These are phyloP conservation scores for Candida boidinii DNA, from an alignment of 805 yeast genomes.

Conservation along the genomic window DNA sequence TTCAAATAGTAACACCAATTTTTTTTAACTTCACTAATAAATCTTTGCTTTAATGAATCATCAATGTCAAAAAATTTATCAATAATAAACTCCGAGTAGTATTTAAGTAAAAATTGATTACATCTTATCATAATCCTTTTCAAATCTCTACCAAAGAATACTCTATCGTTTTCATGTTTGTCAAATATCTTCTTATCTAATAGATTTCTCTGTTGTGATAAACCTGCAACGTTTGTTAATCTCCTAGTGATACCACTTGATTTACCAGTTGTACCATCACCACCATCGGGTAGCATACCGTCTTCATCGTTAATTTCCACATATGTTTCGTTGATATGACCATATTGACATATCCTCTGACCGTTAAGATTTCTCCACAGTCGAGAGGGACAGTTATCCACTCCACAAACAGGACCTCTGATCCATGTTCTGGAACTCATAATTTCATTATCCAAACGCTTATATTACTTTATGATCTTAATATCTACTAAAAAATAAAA, in stretches of 20 bases:
- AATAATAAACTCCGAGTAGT: neutral
- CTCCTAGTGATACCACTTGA: constrained; percentile 42
- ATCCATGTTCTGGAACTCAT: too few species aligned
- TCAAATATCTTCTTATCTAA: neutral
- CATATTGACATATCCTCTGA: constrained; percentile 75
- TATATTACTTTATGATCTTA: too few species aligned
- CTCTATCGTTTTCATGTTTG: neutral
- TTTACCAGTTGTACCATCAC: constrained; percentile 42
- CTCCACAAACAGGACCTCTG: constrained; percentile 81
- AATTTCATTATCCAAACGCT: too few species aligned
- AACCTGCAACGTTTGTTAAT: constrained; percentile 37
- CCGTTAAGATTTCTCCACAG: constrained; percentile 73
- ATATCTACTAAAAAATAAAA: too few species aligned
- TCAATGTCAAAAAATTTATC: neutral
- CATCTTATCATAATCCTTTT: constrained; percentile 11
- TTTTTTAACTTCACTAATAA: too few species aligned
- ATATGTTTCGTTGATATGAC: constrained; percentile 81
- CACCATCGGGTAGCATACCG: constrained; percentile 58
- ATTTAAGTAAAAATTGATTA: neutral
- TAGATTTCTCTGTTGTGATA: constrained; percentile 21
- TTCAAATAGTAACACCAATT: constrained; percentile 2
- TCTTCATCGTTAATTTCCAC: constrained; percentile 76
- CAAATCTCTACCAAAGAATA: constrained; percentile 15
- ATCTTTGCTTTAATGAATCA: too few species aligned
- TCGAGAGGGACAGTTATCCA: constrained; percentile 78